Evolutionary conservation across 805 yeast species (phyloP), one percentile per base, ranked within the genome.

Genomic region (Saturnispora zaruensis): DNA sequence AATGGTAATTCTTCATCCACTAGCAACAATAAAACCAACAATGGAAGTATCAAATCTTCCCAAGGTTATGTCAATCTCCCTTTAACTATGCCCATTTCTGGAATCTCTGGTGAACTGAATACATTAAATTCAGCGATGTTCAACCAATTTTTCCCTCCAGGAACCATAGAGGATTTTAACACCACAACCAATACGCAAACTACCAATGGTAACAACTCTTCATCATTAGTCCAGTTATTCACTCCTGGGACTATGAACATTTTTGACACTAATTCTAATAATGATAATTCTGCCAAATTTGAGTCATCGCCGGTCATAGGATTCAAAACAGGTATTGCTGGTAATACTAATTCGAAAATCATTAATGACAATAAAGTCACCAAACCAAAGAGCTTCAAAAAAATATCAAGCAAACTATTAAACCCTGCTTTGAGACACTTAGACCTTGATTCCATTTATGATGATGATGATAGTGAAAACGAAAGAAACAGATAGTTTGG

Each of bases 371-470:
- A 25, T 14, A 54, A 51, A 21, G 40, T 54, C 18, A 16, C 41
- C 3, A 54, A 54, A 46, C 37, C 41, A 11, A 7, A 36, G 8
- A 24, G 34, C 6, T 33, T 14, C n/a, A 38, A 28, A 21, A 20
- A 11, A 20, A 24, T 8, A 7, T 11, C 28, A 7, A 21, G 34
- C 20, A 44, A 41, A 21, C 51, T 53, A 42, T 45, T 51, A 28
- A 53, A 50, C 51, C 55, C 64, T 44, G 28, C 63, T n/a, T 49
- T 53, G 36, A 51, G 56, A 24, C 54, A 53, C 52, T 53, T 48
- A 14, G 50, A 48, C 37, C 16, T 51, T 5, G 56, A 52, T 23
- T 49, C 48, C 34, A 23, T 48, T 2, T 44, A 45, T 45, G 51
- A 48, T 24, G 53, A 50, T 18, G 45, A 26, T 14, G 42, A 40